phyloP scores from a whole-genome alignment of 768 basidiomycete species.

The Glaciozyma antarctica region DNA sequence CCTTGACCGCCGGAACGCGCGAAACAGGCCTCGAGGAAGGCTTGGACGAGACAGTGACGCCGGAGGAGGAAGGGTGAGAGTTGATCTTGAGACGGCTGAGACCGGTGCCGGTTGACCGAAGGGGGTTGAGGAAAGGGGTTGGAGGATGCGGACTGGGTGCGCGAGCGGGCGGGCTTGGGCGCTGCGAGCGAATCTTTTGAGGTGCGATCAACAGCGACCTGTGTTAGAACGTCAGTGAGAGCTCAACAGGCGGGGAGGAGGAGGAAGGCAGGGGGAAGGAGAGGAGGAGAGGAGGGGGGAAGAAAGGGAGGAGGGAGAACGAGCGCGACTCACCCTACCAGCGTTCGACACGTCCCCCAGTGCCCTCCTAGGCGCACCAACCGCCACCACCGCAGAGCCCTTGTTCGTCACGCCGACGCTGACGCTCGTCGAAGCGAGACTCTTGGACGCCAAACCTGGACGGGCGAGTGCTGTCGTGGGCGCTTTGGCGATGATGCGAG shows the following conservation, averaged over 20 bases:
- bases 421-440: neutral
- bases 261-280: neutral
- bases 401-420: neutral
- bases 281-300: neutral
- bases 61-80: neutral
- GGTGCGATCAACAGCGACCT: slow-evolving; percentile 7
- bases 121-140: slow-evolving; percentile 14
- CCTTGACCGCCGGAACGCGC: neutral
- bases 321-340: slow-evolving; percentile 4
- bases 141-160: slow-evolving; percentile 16
- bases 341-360: slow-evolving; percentile 24
- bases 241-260: neutral
- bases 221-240: too few species aligned
- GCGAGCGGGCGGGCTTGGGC: slow-evolving; percentile 22
- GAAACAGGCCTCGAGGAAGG: neutral
- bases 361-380: slow-evolving; percentile 2
- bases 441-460: neutral
- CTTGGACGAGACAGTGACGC: neutral
- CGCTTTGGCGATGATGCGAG: slow-evolving; percentile 5
- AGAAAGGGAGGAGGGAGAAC: neutral
- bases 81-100: slow-evolving; percentile 19
- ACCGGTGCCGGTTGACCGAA: slow-evolving; percentile 25
- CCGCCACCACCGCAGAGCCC: neutral
- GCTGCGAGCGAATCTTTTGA: slow-evolving; percentile 16
- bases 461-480: neutral